phyloP scores from a whole-genome alignment of 2,329 filamentous ascomycete genomes.

The Whalleya microplaca region DNA sequence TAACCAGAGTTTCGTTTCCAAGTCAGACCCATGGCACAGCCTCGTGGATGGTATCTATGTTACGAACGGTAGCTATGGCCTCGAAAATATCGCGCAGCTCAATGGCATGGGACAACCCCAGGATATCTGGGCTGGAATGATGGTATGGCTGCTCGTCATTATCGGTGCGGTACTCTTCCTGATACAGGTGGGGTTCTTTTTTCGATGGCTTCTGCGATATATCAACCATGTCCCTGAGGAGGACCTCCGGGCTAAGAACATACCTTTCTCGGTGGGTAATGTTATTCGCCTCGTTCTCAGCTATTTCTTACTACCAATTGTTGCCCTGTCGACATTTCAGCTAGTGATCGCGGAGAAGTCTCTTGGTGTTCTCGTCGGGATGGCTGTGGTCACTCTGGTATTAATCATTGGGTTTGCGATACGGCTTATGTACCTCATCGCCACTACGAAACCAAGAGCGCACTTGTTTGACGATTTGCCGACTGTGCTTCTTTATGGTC shows the following conservation, averaged over 20 bases:
- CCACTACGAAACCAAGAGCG: conserved; percentile 78
- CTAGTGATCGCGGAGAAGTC: conserved; percentile 75
- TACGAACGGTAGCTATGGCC: conserved; percentile 75
- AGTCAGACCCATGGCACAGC: conserved; percentile 66
- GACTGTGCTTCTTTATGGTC: conserved; percentile 86
- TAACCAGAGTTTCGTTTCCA: conserved; percentile 83
- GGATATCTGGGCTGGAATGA: conserved; percentile 94
- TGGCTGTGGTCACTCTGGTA: conserved; percentile 76
- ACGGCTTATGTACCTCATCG: conserved; percentile 83
- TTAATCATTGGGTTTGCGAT: conserved; percentile 72
- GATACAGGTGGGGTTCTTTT: conserved; percentile 75
- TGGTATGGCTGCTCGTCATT: conserved; percentile 84
- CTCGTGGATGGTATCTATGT: conserved; percentile 86
- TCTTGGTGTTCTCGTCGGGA: conserved; percentile 69
- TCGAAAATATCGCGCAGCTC: conserved; percentile 78
- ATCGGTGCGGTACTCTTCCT: conserved; percentile 68
- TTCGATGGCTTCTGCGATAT: conserved; percentile 75
- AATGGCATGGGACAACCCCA: conserved; percentile 75
- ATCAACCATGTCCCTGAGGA: conserved; percentile 76
- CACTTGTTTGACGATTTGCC: conserved; percentile 92
- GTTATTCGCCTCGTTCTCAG: conserved; percentile 87
- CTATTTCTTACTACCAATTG: conserved; percentile 86
- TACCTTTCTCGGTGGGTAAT: conserved; percentile 82
- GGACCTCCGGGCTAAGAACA: conserved; percentile 87
- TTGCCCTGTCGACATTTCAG: conserved; percentile 89